Conservation (phyloP, 2,329 filamentous ascomycete species). For the Orbilia blumenaviensis region DNA sequence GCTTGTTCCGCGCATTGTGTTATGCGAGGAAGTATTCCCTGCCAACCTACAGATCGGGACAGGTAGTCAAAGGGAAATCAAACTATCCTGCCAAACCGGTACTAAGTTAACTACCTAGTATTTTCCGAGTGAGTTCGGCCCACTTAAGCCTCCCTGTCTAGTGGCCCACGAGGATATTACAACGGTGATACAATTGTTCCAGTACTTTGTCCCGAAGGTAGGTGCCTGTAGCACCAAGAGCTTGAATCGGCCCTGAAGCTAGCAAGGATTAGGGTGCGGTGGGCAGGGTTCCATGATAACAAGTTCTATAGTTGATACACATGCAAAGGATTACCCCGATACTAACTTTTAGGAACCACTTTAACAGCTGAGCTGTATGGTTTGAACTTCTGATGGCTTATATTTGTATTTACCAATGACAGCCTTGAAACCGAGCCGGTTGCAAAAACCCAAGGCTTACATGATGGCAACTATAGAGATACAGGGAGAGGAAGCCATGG, state of each 20-base stretch:
- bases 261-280: neutral
- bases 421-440: too few relatives aligned
- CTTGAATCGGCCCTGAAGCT: neutral
- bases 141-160: neutral
- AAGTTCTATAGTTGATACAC: too few relatives aligned
- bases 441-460: too few relatives aligned
- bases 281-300: too few relatives aligned
- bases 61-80: neutral
- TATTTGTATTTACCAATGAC: too few relatives aligned
- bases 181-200: neutral
- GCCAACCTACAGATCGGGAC: neutral
- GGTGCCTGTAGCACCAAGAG: neutral
- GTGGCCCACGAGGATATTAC: neutral
- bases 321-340: neutral
- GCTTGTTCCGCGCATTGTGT: slow-evolving; percentile 9
- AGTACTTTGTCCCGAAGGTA: neutral
- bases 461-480: too few relatives aligned
- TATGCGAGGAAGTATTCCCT: slow-evolving; percentile 5
- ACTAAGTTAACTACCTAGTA: neutral
- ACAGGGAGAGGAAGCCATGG: too few relatives aligned
- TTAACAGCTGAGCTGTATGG: neutral
- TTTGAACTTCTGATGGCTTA: too few relatives aligned
- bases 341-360: neutral
- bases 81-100: neutral
- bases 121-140: neutral